Base-by-base conservation (phyloP, 352 stramenopile genomes). In the Phytophthora hibernalis region DNA sequence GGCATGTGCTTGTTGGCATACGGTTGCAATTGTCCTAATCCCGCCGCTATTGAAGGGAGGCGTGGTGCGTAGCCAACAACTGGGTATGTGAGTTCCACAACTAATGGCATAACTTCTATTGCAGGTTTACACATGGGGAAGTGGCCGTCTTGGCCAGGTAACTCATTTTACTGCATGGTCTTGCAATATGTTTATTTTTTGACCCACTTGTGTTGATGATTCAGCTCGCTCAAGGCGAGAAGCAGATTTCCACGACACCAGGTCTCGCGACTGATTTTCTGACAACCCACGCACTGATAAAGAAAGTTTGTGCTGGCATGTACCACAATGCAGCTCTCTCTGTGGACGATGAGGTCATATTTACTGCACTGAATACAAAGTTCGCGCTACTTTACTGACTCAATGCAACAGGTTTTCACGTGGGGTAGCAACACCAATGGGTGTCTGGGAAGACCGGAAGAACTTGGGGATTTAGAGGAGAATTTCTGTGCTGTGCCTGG, bases 361-460 rank as follows among this genome's bases (percentile, higher is more conserved):
- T 48, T 3, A n/a, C 11, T 24, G 20, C 7, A n/a, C 11, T 15
- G 4, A 42, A 44, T 44, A 11, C 37, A 21, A 0, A 0, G 0
- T 44, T 43, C 16, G 16, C 22, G 22, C 13, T 13, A 7, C 18
- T 13, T n/a, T 18, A 13, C 33, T 40, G 12, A 40, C 28, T 3
- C 12, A 13, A 40, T n/a, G 33, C 33, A 33, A 18, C 42, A 89
- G 82, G 83, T 98, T 9, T 98, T 98, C 59, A 98, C 89, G 6
- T 98, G 95, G 95, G 93, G 95, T 0, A 97, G 84, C 71, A 98
- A 98, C 66, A 84, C 74, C 15, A 95, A 98, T 60, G 90, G 91
- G 3, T 97, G 89, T 68, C 76, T 98, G 1, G 95, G 95, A 1
- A 71, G 90, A 43, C 77, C 79, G 0, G 69, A 90, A 33, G 87